Evolutionary conservation across 208 protist genomes (phyloP), one percentile per base, ranked within the genome.

Genomic region (Trypanosoma rangeli): DNA sequence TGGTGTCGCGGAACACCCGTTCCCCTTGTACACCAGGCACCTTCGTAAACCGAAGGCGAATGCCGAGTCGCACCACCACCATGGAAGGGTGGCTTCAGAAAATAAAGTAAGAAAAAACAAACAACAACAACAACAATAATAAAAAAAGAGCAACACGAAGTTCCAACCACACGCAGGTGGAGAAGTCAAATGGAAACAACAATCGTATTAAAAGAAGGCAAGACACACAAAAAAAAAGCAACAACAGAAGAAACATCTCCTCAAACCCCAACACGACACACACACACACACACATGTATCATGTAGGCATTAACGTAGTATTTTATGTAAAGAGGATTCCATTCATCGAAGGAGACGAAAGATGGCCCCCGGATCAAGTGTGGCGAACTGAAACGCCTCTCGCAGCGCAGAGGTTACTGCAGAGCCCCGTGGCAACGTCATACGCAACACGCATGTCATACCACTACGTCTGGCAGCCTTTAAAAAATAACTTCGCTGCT

Each of bases 351-450:
- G 46, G 26, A 80, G 59, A 24, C 33, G 68, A 56, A 70, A 75
- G 29, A 95, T 90, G 28, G 80, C 83, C 13, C 74, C 75, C 1
- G 86, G 82, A 15, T 85, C 87, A n/a, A 93, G 60, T 12, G 87
- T 93, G 9, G 83, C 83, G 20, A 93, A 67, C 62, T 82, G 82
- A 68, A 95, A 84, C 10, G 83, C 82, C 55, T 95, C 90, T 28
- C 90, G 80, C 22, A 95, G 62, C 4, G 73, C 70, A 22, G 87
- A 93, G 3, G 85, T 93, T 10, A 85, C 72, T 24, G 87, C 78
- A 9, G 84, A 76, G 16, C 90, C 86, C 13, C 81, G 78, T 1
- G 87, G 87, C 35, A 95, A 62, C 26, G 79, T 85, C 64, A 88
- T 68, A 29, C 81, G 73, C 66, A 95, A 26, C 0, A 90, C 79